A percentile compares a stretch with the other conserved stretches of the same genome.
Evolutionary conservation across 331 rosid species (phyloP).

Genomic region (Quercus phellos): DNA sequence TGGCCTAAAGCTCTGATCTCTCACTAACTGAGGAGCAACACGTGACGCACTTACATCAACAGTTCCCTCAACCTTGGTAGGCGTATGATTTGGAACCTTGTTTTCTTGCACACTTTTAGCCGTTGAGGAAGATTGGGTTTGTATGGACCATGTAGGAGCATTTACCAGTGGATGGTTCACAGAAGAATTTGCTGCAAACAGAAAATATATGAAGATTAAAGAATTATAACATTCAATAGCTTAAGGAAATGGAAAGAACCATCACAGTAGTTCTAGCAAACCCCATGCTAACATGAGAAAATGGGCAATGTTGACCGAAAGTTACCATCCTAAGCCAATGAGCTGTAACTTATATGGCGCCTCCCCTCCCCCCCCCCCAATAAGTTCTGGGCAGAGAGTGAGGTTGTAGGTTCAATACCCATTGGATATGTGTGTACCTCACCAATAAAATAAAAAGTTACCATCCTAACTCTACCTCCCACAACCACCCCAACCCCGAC

Average conservation of each 20-base stretch:
- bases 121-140: slow-evolving; percentile 46
- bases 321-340: neutral
- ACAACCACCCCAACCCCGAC: neutral
- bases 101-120: slow-evolving; percentile 61
- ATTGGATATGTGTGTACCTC: too few relatives aligned
- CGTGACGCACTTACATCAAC: slow-evolving; percentile 28
- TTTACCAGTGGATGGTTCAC: slow-evolving; percentile 49
- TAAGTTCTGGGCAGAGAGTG: too few relatives aligned
- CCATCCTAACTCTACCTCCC: neutral
- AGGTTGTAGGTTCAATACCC: too few relatives aligned
- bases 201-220: slow-evolving; percentile 7
- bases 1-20: slow-evolving; percentile 64
- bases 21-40: slow-evolving; percentile 39
- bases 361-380: too few relatives aligned
- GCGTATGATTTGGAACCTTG: slow-evolving; percentile 44
- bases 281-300: neutral
- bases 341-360: too few relatives aligned
- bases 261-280: neutral
- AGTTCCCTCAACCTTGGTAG: slow-evolving; percentile 52
- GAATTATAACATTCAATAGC: slow-evolving; percentile 11
- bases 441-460: neutral
- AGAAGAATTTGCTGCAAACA: slow-evolving; percentile 45
- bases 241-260: neutral
- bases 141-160: slow-evolving; percentile 72
- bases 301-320: neutral